Percentiles rank a stretch among this genome's conserved stretches.
Conservation (phyloP, 2,329 filamentous ascomycete species). For the Paradendryphiella salina region DNA sequence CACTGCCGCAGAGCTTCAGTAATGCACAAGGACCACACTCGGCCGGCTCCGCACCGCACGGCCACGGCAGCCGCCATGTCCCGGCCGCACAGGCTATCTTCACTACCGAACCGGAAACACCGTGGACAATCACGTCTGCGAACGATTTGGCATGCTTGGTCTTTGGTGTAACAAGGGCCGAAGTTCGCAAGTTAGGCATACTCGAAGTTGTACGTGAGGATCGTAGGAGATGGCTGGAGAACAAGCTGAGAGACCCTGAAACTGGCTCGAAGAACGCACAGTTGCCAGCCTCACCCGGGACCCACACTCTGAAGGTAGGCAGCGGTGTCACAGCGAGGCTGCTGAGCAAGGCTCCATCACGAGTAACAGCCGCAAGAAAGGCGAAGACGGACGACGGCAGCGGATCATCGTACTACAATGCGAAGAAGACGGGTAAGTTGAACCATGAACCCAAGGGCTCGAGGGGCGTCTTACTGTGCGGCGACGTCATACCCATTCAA, state of each 20-base stretch:
- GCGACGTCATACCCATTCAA: conserved; percentile 96
- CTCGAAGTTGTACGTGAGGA: conserved; percentile 92
- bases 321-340: conserved; percentile 86
- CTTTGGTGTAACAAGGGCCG: conserved; percentile 98
- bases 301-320: conserved; percentile 64
- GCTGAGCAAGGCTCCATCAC: conserved; percentile 76
- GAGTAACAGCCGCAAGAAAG: conserved; percentile 58
- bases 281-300: conserved; percentile 43
- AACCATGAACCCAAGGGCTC: conserved; percentile 76
- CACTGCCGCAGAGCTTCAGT: conserved; percentile 42
- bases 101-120: conserved; percentile 85
- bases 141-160: conserved; percentile 96
- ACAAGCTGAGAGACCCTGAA: conserved; percentile 72
- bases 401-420: conserved; percentile 51
- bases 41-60: conserved; percentile 62
- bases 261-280: conserved; percentile 50
- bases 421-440: conserved; percentile 57
- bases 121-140: conserved; percentile 94
- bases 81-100: conserved; percentile 96
- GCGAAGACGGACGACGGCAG: conserved; percentile 68
- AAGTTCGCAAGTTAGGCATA: conserved; percentile 93
- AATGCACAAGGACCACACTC: conserved; percentile 40
- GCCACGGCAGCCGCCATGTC: conserved; percentile 86
- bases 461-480: conserved; percentile 86
- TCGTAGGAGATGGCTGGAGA: conserved; percentile 83